Evolutionary conservation across 371 early-diverging fungal genomes (phyloP).

Genomic region (Gilbertella persicaria): DNA sequence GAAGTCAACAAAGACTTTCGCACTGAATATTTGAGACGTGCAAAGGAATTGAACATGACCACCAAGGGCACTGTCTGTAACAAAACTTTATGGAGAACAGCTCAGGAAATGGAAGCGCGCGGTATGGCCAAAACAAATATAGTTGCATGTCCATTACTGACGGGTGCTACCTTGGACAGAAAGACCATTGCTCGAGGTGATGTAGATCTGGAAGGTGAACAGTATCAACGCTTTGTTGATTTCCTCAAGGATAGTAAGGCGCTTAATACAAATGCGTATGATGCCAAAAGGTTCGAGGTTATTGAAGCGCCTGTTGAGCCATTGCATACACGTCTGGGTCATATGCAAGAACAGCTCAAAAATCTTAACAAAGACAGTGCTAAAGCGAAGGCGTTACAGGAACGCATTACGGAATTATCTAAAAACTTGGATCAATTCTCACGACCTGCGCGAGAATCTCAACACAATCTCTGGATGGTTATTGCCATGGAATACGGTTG

Average conservation of each 20-base stretch:
- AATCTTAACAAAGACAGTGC: not conserved
- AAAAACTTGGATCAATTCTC: conserved; percentile 7
- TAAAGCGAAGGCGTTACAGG: conserved; percentile 8
- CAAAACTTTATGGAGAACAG: conserved; percentile 27
- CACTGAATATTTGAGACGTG: not conserved
- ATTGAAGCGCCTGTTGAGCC: conserved; percentile 20
- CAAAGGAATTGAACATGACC: not conserved
- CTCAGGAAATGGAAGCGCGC: conserved; percentile 1
- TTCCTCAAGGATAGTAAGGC: conserved; percentile 14
- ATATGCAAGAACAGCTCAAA: conserved; percentile 22
- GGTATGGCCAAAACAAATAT: conserved; percentile 4
- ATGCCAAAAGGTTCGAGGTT: not conserved
- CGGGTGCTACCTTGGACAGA: not conserved
- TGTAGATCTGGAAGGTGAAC: conserved; percentile 20
- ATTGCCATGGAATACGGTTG: conserved; percentile 49
- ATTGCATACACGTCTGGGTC: conserved; percentile 26
- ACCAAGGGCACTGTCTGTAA: conserved; percentile 1
- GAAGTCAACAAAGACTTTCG: conserved; percentile 14
- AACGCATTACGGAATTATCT: conserved; percentile 1
- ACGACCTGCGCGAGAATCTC: not conserved
- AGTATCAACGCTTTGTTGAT: conserved; percentile 12
- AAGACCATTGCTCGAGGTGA: conserved; percentile 16
- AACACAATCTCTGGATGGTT: conserved; percentile 22
- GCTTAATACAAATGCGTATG: not conserved
- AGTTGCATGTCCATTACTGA: not conserved